Base-by-base conservation (phyloP, 768 basidiomycete species). In the Mycena galericulata region DNA sequence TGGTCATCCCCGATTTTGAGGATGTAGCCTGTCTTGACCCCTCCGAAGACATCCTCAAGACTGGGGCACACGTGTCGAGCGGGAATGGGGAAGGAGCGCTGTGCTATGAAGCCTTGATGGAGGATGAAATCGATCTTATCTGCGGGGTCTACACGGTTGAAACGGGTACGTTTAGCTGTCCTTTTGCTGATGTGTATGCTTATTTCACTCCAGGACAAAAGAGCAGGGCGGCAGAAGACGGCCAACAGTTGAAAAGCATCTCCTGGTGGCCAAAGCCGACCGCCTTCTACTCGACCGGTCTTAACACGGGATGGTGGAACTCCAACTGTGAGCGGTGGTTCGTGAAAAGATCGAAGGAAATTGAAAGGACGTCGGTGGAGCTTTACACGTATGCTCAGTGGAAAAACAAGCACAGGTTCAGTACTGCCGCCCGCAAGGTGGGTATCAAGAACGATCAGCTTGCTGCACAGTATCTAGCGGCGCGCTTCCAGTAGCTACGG, bases 221-320 rank as follows among this genome's bases (percentile, higher is more conserved):
- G 51, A 60, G 51, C 53, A 41, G 17, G 12, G 7, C 2, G n/a
- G 36, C 29, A 34, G 36, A 56, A 40, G 51, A 49, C 27, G 68
- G 57, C 24, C 27, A 59, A 3, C 62, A 64, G 43, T 12, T 61
- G 22, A 57, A 64, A 38, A 57, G 59, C 32, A 57, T 69, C 22
- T 64, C 62, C 30, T 69, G 68, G 68, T 69, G 61, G 62, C 68
- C 57, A 26, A 57, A 27, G 32, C 62, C 51, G 34, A 40, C 40
- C 15, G 57, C 68, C 36, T 64, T 69, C 32, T 58, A 26, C 32
- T 53, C 62, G 17, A 65, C 68, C 17, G 61, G 55, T 29, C 62
- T 69, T 14, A 40, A 61, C 43, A 63, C 68, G 20, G 68, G 68
- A 18, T 69, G 63, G 62, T 69, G 68, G 68, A 59, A 59, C 30